Evolutionary conservation across 805 yeast species (phyloP).

Genomic region (Lipomyces sp.): DNA sequence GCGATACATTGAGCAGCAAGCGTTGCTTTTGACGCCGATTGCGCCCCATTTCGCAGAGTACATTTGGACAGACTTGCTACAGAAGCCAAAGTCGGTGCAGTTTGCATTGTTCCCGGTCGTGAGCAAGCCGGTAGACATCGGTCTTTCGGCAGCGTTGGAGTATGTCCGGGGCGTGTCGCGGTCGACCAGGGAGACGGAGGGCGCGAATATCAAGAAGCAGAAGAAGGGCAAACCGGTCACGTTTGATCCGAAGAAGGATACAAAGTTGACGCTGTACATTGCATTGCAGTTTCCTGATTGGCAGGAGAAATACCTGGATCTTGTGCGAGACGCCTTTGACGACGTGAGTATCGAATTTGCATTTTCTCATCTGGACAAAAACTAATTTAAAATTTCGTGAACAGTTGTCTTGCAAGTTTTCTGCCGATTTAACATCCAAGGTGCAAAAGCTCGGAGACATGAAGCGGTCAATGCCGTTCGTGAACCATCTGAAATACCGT

Average conservation of each 20-base stretch:
- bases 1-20: slow-evolving; percentile 83
- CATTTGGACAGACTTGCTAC: slow-evolving; percentile 78
- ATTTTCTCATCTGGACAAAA: slow-evolving; percentile 3
- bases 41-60: slow-evolving; percentile 96
- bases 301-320: slow-evolving; percentile 74
- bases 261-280: slow-evolving; percentile 66
- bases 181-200: slow-evolving; percentile 90
- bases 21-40: slow-evolving; percentile 78
- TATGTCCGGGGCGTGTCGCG: slow-evolving; percentile 78
- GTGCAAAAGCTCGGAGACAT: slow-evolving; percentile 58
- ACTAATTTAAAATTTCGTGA: slow-evolving; percentile 15
- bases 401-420: slow-evolving; percentile 35
- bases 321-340: slow-evolving; percentile 70
- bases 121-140: slow-evolving; percentile 59
- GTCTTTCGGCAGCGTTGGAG: slow-evolving; percentile 63
- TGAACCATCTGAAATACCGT: slow-evolving; percentile 79
- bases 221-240: slow-evolving; percentile 83
- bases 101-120: slow-evolving; percentile 76
- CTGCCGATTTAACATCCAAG: slow-evolving; percentile 40
- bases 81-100: slow-evolving; percentile 64
- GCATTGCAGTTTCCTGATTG: slow-evolving; percentile 88
- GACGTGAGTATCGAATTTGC: slow-evolving; percentile 18
- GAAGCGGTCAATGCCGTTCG: slow-evolving; percentile 98
- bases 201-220: slow-evolving; percentile 69
- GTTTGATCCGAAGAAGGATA: slow-evolving; percentile 70